Conservation (phyloP, 2,329 filamentous ascomycete species). For the Helotiales sp. region DNA sequence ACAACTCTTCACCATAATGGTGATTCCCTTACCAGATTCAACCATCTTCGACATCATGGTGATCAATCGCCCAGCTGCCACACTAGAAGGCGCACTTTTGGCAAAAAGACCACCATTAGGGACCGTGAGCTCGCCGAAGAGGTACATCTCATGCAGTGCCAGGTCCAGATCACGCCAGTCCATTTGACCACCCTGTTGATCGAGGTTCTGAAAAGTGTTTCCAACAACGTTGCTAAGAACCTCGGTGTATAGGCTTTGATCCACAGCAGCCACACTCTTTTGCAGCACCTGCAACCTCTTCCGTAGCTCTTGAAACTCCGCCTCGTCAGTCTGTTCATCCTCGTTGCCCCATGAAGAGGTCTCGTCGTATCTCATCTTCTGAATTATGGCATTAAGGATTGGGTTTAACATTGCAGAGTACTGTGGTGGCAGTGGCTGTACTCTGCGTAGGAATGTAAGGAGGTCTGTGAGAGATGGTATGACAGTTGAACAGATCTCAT, state of each 20-base stretch:
- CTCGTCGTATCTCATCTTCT: conserved; percentile 97
- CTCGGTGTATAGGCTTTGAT: conserved; percentile 85
- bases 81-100: conserved; percentile 78
- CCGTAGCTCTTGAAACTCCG: conserved; percentile 92
- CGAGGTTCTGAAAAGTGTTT: conserved; percentile 79
- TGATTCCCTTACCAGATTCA: conserved; percentile 67
- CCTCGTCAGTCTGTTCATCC: conserved; percentile 93
- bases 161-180: conserved; percentile 96
- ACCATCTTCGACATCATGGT: conserved; percentile 97
- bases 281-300: conserved; percentile 88
- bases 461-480: conserved; percentile 92
- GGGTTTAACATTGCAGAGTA: conserved; percentile 83
- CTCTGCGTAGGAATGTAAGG: conserved; percentile 84
- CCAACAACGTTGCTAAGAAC: conserved; percentile 86
- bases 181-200: conserved; percentile 70
- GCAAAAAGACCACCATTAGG: conserved; percentile 82
- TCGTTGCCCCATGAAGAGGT: conserved; percentile 92
- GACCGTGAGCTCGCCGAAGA: conserved; percentile 93
- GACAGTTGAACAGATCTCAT: conserved; percentile 95
- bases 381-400: conserved; percentile 87
- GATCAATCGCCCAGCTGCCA: conserved; percentile 78
- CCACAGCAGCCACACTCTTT: conserved; percentile 86
- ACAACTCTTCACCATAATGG: neutral
- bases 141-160: conserved; percentile 90
- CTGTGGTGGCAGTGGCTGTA: conserved; percentile 68